phyloP scores from a whole-genome alignment of 176 grass and related monocot genomes.

The Oryza longistaminata region DNA sequence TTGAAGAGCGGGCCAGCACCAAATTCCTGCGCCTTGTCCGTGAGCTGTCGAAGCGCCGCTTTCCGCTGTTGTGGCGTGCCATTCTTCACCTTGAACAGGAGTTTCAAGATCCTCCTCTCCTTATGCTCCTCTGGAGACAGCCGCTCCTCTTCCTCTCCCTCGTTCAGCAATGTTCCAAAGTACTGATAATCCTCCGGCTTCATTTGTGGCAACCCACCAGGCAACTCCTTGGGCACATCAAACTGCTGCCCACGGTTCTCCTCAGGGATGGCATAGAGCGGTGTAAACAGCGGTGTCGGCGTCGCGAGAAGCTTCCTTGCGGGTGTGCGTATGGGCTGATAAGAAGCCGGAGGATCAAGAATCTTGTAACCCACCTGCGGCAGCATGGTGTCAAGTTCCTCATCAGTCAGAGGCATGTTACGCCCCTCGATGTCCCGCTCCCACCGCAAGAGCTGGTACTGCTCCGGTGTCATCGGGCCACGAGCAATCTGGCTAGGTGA shows the following conservation, averaged over 20 bases:
- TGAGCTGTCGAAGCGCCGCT: conserved; percentile 78
- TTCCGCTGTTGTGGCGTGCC: conserved; percentile 90
- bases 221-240: conserved; percentile 84
- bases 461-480: conserved; percentile 79
- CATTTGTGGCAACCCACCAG: conserved; percentile 76
- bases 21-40: conserved; percentile 86
- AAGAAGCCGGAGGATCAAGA: conserved; percentile 72
- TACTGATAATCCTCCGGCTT: conserved; percentile 98
- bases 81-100: conserved; percentile 82
- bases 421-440: conserved; percentile 91
- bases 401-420: conserved; percentile 81
- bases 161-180: conserved; percentile 82
- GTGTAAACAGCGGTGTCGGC: conserved; percentile 83
- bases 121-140: conserved; percentile 88
- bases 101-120: conserved; percentile 94
- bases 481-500: conserved; percentile 57
- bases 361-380: conserved; percentile 84
- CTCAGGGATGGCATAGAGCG: conserved; percentile 75
- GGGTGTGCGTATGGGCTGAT: conserved; percentile 84
- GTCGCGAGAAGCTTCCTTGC: conserved; percentile 93
- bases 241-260: conserved; percentile 93
- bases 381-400: conserved; percentile 87
- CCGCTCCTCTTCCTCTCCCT: conserved; percentile 77
- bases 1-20: conserved; percentile 91
- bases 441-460: conserved; percentile 82